These are phyloP conservation scores for Fusarium keratoplasticum DNA, from an alignment of 2,329 filamentous ascomycete species.

Conservation along the genomic window DNA sequence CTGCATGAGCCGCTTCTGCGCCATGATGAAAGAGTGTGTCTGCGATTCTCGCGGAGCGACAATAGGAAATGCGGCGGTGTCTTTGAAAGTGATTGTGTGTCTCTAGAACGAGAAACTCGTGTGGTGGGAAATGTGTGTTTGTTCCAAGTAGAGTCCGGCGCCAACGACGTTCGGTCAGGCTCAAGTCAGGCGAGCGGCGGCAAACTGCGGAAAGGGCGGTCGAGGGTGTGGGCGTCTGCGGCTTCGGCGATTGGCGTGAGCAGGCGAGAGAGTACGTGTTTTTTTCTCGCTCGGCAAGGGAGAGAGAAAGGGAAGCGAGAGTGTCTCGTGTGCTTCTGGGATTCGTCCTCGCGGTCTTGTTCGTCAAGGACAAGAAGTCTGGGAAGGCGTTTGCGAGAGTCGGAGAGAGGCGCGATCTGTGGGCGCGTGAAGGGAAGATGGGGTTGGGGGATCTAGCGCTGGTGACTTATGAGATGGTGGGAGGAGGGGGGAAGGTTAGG, in stretches of 20 bases:
- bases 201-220: constrained; percentile 45
- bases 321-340: neutral
- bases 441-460: neutral
- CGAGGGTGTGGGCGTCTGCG: constrained; percentile 35
- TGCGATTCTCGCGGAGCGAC: neutral
- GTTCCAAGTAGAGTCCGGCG: constrained; percentile 11
- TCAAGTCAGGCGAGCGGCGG: constrained; percentile 38
- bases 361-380: neutral
- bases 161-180: constrained; percentile 27
- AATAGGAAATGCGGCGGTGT: neutral
- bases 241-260: constrained; percentile 30
- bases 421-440: neutral
- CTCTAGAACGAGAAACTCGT: neutral
- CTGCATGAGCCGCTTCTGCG: constrained; percentile 84
- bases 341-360: neutral
- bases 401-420: no score
- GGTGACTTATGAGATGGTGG: neutral
- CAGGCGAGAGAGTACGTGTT: neutral
- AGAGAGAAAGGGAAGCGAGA: neutral
- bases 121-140: constrained; percentile 4
- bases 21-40: constrained; percentile 49
- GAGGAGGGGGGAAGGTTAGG: neutral
- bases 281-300: constrained; percentile 3
- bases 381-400: neutral
- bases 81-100: constrained; percentile 2